Conservation (phyloP, 2,329 filamentous ascomycete genomes). For the Diaporthe nobilis region DNA sequence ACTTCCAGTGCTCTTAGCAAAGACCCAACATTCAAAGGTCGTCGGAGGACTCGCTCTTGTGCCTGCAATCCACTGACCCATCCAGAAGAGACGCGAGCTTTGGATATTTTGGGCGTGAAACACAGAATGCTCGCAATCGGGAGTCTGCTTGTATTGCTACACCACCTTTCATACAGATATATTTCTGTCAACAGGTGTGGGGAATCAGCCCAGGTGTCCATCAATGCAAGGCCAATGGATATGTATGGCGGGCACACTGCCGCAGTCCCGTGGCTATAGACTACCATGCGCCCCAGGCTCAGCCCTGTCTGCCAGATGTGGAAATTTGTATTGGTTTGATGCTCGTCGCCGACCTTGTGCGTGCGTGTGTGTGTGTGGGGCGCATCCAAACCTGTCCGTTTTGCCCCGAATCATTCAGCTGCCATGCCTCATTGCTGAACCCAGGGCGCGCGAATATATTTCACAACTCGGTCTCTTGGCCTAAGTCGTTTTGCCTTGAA, state of each 20-base stretch:
- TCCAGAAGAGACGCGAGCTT: neutral
- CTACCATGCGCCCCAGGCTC: neutral
- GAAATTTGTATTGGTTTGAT: conserved; percentile 9
- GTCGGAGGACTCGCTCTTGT: neutral
- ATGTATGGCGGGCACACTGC: neutral
- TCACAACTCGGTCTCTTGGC: neutral
- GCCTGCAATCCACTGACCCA: neutral
- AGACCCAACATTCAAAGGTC: neutral
- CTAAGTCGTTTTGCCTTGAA: neutral
- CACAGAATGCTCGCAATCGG: no score
- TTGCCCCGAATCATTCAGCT: neutral
- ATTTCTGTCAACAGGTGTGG: neutral
- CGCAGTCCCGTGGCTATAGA: neutral
- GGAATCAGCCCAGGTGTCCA: neutral
- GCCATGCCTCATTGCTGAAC: neutral
- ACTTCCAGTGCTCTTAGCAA: neutral
- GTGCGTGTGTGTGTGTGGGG: neutral
- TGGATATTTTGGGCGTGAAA: neutral
- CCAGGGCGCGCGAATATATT: neutral
- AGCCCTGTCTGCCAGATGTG: conserved; percentile 10
- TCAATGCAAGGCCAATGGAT: neutral
- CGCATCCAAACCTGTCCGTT: neutral
- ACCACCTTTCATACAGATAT: neutral
- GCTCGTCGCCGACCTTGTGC: neutral
- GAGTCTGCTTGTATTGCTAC: neutral